Conservation (phyloP, 345 rosid genomes). For the Boechera divaricarpa region DNA sequence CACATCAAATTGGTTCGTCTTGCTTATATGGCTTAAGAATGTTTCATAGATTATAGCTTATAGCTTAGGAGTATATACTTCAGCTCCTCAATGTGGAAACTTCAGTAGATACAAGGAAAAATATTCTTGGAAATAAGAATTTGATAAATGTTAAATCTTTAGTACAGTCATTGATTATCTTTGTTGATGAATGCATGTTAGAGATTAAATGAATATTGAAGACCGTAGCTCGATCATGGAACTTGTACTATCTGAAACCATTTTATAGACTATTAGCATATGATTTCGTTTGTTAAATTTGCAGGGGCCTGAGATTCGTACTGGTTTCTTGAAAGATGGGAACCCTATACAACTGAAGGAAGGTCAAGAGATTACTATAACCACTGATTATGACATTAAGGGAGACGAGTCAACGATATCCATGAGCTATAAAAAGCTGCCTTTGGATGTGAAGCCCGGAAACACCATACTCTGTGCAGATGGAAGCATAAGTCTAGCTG, state of each 20-base stretch:
- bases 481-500: conserved; percentile 80
- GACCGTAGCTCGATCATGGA: neutral
- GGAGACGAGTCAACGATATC: conserved; percentile 71
- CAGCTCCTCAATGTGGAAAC: neutral
- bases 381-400: conserved; percentile 78
- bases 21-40: neutral
- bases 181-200: neutral
- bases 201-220: neutral
- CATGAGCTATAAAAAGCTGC: conserved; percentile 92
- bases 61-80: neutral
- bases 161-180: neutral
- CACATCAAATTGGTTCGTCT: neutral
- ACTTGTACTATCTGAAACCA: neutral
- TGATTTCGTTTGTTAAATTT: conserved; percentile 10
- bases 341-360: conserved; percentile 66
- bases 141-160: neutral
- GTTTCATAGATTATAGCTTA: neutral
- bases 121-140: neutral
- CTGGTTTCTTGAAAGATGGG: conserved; percentile 69
- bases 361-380: conserved; percentile 66
- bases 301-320: conserved; percentile 79
- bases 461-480: conserved; percentile 82
- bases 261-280: neutral
- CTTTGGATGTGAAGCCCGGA: conserved; percentile 76
- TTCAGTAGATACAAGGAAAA: neutral